Base-by-base conservation (phyloP, 2,329 filamentous ascomycete genomes). In the Ophiostoma sp. region DNA sequence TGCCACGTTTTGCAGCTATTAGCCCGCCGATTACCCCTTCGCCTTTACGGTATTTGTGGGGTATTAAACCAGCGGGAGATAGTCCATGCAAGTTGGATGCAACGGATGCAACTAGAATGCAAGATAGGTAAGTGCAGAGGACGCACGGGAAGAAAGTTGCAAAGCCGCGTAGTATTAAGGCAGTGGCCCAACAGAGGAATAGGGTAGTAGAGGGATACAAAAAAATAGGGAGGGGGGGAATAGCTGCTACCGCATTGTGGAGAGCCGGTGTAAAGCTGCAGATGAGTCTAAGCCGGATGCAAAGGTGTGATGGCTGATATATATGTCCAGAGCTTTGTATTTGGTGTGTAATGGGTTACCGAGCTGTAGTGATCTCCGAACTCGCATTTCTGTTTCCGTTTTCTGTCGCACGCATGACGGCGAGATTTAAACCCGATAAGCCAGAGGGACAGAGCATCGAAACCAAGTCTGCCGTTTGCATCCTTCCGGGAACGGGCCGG, bases 1-100 rank as follows among this genome's bases (percentile, higher is more conserved):
- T 57, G 52, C 52, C 52, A 57, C 52, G 52, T 57, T 57, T 57
- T 57, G 23, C 15, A 57, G 52, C n/a, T 57, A 57, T 57, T 57
- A 11, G 23, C 17, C 52, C 52, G 10, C 11, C 52, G 11, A 57
- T 31, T 57, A 15, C 52, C 27, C n/a, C n/a, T 13, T 57, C 52
- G 27, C 8, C 52, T 57, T 57, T 27, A 57, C 23, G 23, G 52
- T 57, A 57, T 15, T 4, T 57, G 52, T 57, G 52, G 52, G 52
- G 52, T 57, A 57, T 15, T 57, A 57, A 57, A 13, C 52, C 27
- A 27, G 52, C n/a, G 52, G 52, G 52, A 57, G 8, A 15, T 48
- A 27, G 23, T 27, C 52, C 23, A 57, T 27, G 23, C 23, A 57
- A 27, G 44, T 48, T 4, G 44, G 20, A 48, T 48, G 44, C 44